These are phyloP conservation scores for Pseudopithomyces maydicus DNA, from an alignment of 2,329 filamentous ascomycete species.

Conservation along the genomic window DNA sequence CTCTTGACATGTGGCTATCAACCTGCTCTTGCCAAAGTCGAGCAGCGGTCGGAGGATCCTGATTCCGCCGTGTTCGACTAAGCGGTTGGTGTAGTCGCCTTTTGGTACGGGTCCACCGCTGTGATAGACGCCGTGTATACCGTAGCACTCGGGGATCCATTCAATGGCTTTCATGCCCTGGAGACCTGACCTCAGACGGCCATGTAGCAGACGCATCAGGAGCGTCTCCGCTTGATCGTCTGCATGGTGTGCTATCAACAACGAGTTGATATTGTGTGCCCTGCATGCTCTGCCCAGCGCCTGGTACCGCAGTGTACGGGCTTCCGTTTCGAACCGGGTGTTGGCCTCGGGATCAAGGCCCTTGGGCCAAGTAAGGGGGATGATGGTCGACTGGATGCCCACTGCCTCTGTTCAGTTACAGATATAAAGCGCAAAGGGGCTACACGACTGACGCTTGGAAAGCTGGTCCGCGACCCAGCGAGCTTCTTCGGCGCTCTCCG, in stretches of 20 bases:
- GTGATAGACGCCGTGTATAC: slow-evolving; percentile 69
- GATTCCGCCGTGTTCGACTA: slow-evolving; percentile 69
- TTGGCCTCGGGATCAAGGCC: slow-evolving; percentile 49
- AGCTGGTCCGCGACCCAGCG: slow-evolving; percentile 55
- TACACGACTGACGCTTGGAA: slow-evolving; percentile 49
- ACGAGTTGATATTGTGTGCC: slow-evolving; percentile 55
- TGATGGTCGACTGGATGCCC: slow-evolving; percentile 34
- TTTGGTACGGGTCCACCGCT: slow-evolving; percentile 27
- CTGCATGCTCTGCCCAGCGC: slow-evolving; percentile 67
- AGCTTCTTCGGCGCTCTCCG: slow-evolving; percentile 61
- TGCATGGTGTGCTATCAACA: slow-evolving; percentile 84
- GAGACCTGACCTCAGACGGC: slow-evolving; percentile 72
- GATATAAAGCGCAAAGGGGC: neutral
- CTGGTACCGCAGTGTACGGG: slow-evolving; percentile 75
- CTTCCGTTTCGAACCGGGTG: slow-evolving; percentile 76
- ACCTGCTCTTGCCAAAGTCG: slow-evolving; percentile 70
- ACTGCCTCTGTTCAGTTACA: slow-evolving; percentile 26
- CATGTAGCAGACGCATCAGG: slow-evolving; percentile 73
- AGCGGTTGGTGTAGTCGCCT: neutral
- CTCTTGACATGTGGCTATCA: slow-evolving; percentile 76
- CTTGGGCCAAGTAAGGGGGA: slow-evolving; percentile 47
- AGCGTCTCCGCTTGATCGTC: slow-evolving; percentile 94
- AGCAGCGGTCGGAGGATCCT: slow-evolving; percentile 72
- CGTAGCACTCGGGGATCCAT: slow-evolving; percentile 83
- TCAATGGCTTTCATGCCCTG: slow-evolving; percentile 68